These are phyloP conservation scores for Collybia sordida DNA, from an alignment of 768 basidiomycete species.

Conservation along the genomic window DNA sequence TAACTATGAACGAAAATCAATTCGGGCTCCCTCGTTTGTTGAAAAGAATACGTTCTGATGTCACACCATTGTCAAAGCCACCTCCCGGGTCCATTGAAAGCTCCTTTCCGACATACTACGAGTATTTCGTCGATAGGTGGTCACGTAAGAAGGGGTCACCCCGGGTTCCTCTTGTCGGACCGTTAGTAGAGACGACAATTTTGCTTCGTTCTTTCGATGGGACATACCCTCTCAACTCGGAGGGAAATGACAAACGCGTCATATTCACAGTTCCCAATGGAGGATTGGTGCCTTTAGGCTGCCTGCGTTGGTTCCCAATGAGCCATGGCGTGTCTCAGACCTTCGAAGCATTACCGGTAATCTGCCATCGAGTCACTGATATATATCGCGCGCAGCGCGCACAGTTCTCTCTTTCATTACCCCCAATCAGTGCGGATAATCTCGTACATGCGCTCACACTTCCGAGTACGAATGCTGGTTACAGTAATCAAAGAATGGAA, in stretches of 20 bases:
- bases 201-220: slow-evolving; percentile 42
- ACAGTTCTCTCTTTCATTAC: slow-evolving; percentile 56
- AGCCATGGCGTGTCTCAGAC: slow-evolving; percentile 47
- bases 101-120: slow-evolving; percentile 49
- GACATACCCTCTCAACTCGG: slow-evolving; percentile 29
- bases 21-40: slow-evolving; percentile 57
- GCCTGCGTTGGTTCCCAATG: slow-evolving; percentile 57
- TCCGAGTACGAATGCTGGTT: slow-evolving; percentile 60
- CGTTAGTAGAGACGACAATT: slow-evolving; percentile 56
- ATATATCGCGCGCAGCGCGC: slow-evolving; percentile 58
- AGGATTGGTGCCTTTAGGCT: slow-evolving; percentile 37
- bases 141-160: slow-evolving; percentile 43
- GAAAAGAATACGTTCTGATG: slow-evolving; percentile 58
- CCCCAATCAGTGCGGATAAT: slow-evolving; percentile 53
- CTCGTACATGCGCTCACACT: slow-evolving; percentile 77
- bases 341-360: slow-evolving; percentile 60
- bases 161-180: slow-evolving; percentile 53
- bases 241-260: slow-evolving; percentile 6
- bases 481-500: slow-evolving; percentile 84
- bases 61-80: slow-evolving; percentile 64
- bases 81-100: slow-evolving; percentile 49
- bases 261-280: slow-evolving; percentile 20
- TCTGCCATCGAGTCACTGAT: slow-evolving; percentile 67
- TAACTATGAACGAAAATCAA: slow-evolving; percentile 57
- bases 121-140: slow-evolving; percentile 60